Base-by-base conservation (phyloP, 805 yeast species). In the Yamadazyma laniorum region DNA sequence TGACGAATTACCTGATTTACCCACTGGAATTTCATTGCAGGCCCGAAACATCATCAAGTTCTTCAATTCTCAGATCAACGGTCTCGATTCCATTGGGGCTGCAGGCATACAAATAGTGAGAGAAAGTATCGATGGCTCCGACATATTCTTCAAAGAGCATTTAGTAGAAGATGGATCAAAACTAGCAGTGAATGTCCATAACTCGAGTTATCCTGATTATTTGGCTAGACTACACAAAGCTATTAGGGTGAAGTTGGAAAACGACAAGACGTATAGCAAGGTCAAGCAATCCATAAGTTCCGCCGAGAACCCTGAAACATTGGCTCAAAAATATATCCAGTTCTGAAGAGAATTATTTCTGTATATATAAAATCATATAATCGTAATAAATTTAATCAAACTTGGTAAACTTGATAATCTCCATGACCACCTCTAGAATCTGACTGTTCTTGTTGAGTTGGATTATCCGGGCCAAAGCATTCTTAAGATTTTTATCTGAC, bases 151-250 rank as follows among this genome's bases (percentile, higher is more conserved):
- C 54, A 63, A 70, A 27, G 80, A 79, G 29, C 52, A 76, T 35
- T 63, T 93, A 53, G 79, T 81, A 19, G 98, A 93, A 52, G 98
- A 93, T 55, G 70, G 77, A 32, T 35, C 59, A 5, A 61, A 64
- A 70, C 17, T 64, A 64, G 39, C 45, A 5, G 35, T 56, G 8
- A 48, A 46, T 25, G 78, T 80, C 29, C 43, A 46, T 31, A 49
- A 51, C 21, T 55, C 57, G 55, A 74, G 81, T 15, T 84, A 81
- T 55, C 58, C 75, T 5, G 95, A 85, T 40, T 88, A 77, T 49
- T 65, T 91, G 45, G 64, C 78, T 6, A 73, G 73, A 26, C 63
- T 90, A 37, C 96, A 91, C 58, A 79, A 76, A 39, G 70, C 72
- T 6, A 77, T 85, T 21, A 72, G 67, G 34, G 75, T 67, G 12